phyloP scores from a whole-genome alignment of 176 grass and related monocot species.

The Alloteropsis semialata region DNA sequence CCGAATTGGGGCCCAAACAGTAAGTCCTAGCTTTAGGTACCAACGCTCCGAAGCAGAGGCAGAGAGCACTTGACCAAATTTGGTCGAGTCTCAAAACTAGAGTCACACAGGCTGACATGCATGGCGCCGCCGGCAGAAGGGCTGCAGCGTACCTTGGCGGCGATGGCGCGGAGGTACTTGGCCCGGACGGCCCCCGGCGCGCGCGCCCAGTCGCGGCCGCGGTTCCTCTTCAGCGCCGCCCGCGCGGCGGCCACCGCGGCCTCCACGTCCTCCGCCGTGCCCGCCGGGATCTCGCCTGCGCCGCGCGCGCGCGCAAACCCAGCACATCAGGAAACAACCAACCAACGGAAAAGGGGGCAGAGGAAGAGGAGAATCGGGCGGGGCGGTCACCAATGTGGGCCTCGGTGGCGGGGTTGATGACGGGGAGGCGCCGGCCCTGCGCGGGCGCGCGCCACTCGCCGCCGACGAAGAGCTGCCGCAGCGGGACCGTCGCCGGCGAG shows the following conservation, averaged over 20 bases:
- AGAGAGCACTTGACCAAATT: neutral
- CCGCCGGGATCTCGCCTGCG: constrained; percentile 91
- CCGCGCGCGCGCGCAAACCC: too few species aligned
- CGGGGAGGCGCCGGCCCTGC: constrained; percentile 66
- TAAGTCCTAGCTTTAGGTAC: too few species aligned
- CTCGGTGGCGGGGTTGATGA: constrained; percentile 87
- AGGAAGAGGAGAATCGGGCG: too few species aligned
- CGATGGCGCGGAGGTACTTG: constrained; percentile 95
- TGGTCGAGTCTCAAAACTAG: neutral
- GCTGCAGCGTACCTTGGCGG: constrained; percentile 67
- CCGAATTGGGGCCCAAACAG: neutral
- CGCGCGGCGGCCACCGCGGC: constrained; percentile 82
- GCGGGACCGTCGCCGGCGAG: constrained; percentile 36
- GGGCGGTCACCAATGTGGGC: constrained; percentile 59
- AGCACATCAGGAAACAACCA: neutral
- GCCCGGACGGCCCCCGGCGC: constrained; percentile 74
- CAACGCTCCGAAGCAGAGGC: neutral
- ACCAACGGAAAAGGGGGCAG: neutral
- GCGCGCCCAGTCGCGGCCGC: constrained; percentile 79
- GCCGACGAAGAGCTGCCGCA: constrained; percentile 75
- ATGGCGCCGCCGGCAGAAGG: neutral
- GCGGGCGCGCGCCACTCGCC: constrained; percentile 80
- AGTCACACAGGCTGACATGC: too few species aligned
- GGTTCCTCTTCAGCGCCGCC: constrained; percentile 70
- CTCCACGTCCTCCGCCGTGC: constrained; percentile 86